A percentile compares a stretch with the other conserved stretches of the same genome.
Conservation (phyloP, 345 rosid genomes). For the Salix arbutifolia region DNA sequence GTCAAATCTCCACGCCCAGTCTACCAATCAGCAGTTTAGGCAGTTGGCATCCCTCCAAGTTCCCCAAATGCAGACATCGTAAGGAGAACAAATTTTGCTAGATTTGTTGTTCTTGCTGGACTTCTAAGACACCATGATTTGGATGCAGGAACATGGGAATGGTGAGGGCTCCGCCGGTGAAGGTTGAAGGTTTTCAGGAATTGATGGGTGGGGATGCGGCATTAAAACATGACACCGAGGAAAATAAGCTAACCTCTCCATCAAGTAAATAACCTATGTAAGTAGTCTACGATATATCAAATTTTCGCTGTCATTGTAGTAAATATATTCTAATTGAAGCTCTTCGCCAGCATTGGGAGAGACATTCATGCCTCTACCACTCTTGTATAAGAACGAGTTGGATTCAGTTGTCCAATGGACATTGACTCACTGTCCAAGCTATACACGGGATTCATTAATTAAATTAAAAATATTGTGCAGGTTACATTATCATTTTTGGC, state of each 20-base stretch:
- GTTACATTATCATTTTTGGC: too few species aligned
- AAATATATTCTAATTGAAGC: too few species aligned
- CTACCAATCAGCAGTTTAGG: constrained; percentile 67
- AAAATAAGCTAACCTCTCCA: constrained; percentile 66
- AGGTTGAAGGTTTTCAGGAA: constrained; percentile 89
- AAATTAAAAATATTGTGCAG: too few species aligned
- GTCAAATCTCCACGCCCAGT: constrained; percentile 57
- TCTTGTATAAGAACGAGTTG: too few species aligned
- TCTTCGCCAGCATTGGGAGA: too few species aligned
- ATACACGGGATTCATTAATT: too few species aligned
- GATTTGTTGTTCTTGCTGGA: not conserved
- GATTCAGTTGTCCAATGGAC: too few species aligned
- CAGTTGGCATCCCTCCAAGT: constrained; percentile 61
- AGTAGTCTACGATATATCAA: too few species aligned
- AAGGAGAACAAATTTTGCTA: constrained; percentile 30
- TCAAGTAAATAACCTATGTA: constrained; percentile 41
- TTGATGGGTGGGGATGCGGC: constrained; percentile 83
- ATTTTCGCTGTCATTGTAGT: too few species aligned
- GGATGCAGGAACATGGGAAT: constrained; percentile 54
- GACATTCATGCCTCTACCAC: too few species aligned
- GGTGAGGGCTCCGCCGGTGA: constrained; percentile 77
- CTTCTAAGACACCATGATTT: constrained; percentile 6
- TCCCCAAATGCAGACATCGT: constrained; percentile 75
- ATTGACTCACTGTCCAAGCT: too few species aligned
- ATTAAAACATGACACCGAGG: constrained; percentile 66